Conservation (phyloP, 2,329 filamentous ascomycete genomes). For the Metarhizium robertsii region DNA sequence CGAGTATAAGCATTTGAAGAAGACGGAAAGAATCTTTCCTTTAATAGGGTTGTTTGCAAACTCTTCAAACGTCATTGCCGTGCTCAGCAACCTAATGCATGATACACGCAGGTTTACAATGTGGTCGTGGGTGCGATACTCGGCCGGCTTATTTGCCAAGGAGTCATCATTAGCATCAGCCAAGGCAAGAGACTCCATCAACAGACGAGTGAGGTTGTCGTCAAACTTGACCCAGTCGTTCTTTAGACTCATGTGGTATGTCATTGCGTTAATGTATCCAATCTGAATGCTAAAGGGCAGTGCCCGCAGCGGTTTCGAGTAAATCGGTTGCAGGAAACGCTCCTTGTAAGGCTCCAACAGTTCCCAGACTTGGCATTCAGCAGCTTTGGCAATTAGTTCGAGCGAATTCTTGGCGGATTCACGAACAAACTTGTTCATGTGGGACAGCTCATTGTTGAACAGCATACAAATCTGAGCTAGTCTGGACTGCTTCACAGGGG, state of each 20-base stretch:
- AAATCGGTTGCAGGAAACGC: constrained; percentile 80
- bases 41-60: constrained; percentile 66
- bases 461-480: constrained; percentile 72
- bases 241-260: constrained; percentile 85
- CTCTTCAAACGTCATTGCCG: constrained; percentile 86
- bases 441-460: constrained; percentile 79
- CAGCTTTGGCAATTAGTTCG: constrained; percentile 68
- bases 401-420: constrained; percentile 77
- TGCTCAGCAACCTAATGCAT: constrained; percentile 86
- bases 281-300: constrained; percentile 93
- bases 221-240: constrained; percentile 86
- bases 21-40: constrained; percentile 77
- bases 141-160: constrained; percentile 81
- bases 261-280: constrained; percentile 95
- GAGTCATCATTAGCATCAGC: constrained; percentile 93
- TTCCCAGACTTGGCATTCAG: constrained; percentile 74
- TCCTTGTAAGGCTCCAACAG: constrained; percentile 86
- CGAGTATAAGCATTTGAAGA: constrained; percentile 96
- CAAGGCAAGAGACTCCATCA: constrained; percentile 88
- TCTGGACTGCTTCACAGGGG: constrained; percentile 43
- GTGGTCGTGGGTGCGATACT: constrained; percentile 90
- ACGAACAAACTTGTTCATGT: constrained; percentile 93
- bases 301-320: constrained; percentile 86
- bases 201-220: constrained; percentile 77
- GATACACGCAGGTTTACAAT: constrained; percentile 88